Percentiles rank a stretch among this genome's conserved stretches.
phyloP scores from a whole-genome alignment of 768 basidiomycete genomes.

The Trametes cinnabarina region DNA sequence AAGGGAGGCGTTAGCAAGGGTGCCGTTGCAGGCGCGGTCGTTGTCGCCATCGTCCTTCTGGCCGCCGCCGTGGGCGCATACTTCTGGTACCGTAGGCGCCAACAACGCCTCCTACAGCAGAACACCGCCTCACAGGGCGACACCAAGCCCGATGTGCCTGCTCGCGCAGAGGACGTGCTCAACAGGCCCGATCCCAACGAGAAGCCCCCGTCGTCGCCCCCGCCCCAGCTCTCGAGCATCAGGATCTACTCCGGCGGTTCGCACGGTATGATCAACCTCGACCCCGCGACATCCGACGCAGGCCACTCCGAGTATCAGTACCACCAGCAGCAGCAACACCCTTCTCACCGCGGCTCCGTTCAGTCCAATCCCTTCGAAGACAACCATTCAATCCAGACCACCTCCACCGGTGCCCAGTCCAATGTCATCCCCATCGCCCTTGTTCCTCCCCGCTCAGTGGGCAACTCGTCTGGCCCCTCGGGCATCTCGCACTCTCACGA shows the following conservation, averaged over 20 bases:
- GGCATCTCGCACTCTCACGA: slow-evolving; percentile 13
- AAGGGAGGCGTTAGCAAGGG: no score
- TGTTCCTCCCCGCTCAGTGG: slow-evolving; percentile 55
- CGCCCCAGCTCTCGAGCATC: slow-evolving; percentile 40
- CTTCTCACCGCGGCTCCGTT: slow-evolving; percentile 28
- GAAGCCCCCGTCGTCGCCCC: slow-evolving; percentile 42
- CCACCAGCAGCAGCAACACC: slow-evolving; percentile 7
- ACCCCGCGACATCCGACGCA: slow-evolving; percentile 45
- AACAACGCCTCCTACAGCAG: slow-evolving; percentile 37
- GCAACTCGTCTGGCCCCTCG: slow-evolving; percentile 26
- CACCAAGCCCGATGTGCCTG: slow-evolving; percentile 60
- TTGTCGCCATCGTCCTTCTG: no score
- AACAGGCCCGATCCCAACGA: slow-evolving; percentile 81
- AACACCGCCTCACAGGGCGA: slow-evolving; percentile 34
- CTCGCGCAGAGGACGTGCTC: slow-evolving; percentile 73
- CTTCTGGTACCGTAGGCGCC: no score
- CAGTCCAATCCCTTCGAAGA: slow-evolving; percentile 76
- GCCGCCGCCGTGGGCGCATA: no score
- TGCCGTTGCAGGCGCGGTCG: no score
- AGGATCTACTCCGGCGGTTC: slow-evolving; percentile 46
- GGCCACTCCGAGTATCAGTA: slow-evolving; percentile 13
- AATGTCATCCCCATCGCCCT: slow-evolving; percentile 88
- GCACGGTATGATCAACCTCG: slow-evolving; percentile 56
- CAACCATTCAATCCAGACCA: slow-evolving; percentile 74
- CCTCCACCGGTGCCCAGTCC: slow-evolving; percentile 69